Base-by-base conservation (phyloP, 495 filamentous ascomycete genomes). In the Lepidopterella palustris region DNA sequence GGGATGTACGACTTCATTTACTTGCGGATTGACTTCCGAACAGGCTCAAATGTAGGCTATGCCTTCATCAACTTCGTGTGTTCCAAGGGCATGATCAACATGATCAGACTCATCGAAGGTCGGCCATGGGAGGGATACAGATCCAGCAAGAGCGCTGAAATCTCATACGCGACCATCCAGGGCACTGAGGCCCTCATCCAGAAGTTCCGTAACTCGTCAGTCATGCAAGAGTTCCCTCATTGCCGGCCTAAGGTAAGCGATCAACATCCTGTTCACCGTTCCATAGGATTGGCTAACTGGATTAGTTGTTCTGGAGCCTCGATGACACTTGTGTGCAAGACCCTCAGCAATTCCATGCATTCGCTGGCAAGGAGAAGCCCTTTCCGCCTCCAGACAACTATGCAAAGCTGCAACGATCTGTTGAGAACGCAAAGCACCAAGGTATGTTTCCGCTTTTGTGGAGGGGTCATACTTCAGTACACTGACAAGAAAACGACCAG, bases 11-110 rank as follows among this genome's bases (percentile, higher is more conserved):
- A 97, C 67, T 98, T 97, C 73, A 83, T 95, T 76, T 98, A 98
- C 73, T 73, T 97, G 59, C 88, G 93, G 26, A 97, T 97, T 71
- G 86, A 72, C 64, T 77, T 69, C 74, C 55, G 48, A 42, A 62
- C 64, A 53, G 20, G 29, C 21, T 61, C 15, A 61, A 97, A 91
- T 72, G 93, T 98, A 58, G 93, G 93, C 58, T 98, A 98, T 77
- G 93, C 91, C 0, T 98, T 98, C 74, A 89, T 98, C 73, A 97
- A 98, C 70, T 96, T 98, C 67, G 82, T 82, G 47, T 83, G 90
- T 71, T 86, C 92, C 67, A 80, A 83, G 76, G 57, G 61, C 51
- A 62, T 71, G 25, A 27, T 68, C 8, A 39, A 53, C 3, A 47
- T 73, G 32, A 20, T 67, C 18, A 27, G 59, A 39, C 23, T 56